A percentile compares a stretch with the other conserved stretches of the same genome.
phyloP scores from a whole-genome alignment of 371 early-diverging fungal species.

The Lichtheimia ramosa region DNA sequence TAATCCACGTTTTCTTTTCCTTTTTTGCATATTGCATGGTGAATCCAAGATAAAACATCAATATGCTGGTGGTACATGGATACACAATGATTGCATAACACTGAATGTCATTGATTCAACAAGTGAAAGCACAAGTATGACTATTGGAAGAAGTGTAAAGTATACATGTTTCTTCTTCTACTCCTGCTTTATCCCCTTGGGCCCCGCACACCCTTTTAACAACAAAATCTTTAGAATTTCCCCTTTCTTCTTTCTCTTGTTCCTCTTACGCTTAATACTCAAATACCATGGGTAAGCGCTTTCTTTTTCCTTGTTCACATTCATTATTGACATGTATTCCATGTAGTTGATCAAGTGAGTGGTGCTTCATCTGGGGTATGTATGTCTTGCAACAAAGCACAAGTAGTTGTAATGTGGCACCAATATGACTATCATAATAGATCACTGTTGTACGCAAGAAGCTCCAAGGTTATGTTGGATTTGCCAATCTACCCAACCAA shows the following conservation, averaged over 20 bases:
- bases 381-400: slow-evolving; percentile 8
- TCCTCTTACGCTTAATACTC: not conserved
- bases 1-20: too few species aligned
- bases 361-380: slow-evolving; percentile 26
- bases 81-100: too few species aligned
- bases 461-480: slow-evolving; percentile 94
- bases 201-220: not conserved
- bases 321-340: not conserved
- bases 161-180: too few species aligned
- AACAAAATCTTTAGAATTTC: not conserved
- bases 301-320: not conserved
- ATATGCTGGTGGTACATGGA: too few species aligned
- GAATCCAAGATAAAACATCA: too few species aligned
- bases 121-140: too few species aligned
- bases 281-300: slow-evolving; percentile 9
- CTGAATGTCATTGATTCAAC: too few species aligned
- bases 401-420: too few species aligned
- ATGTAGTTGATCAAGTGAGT: slow-evolving; percentile 15
- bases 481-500: slow-evolving; percentile 97
- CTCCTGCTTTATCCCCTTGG: too few species aligned
- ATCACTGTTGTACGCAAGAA: slow-evolving; percentile 63
- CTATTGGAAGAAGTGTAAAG: too few species aligned
- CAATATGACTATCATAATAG: slow-evolving; percentile 13
- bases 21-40: too few species aligned
- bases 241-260: slow-evolving; percentile 5